These are phyloP conservation scores for Fomitiporia mediterranea DNA, from an alignment of 1,284 basidiomycete species.

Conservation along the genomic window DNA sequence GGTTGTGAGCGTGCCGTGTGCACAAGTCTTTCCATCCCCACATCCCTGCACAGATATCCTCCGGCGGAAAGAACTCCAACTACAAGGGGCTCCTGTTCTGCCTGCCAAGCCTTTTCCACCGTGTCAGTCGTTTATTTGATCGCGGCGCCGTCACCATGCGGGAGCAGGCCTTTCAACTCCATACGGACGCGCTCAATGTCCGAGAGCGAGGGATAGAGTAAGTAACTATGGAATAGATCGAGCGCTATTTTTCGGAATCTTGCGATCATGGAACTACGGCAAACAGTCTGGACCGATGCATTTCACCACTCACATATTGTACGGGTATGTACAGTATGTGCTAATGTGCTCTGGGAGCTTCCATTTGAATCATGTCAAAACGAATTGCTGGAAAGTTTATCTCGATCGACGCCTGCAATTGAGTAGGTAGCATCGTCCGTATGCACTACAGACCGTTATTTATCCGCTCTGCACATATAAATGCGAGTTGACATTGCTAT, in stretches of 20 bases:
- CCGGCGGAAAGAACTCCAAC: not conserved
- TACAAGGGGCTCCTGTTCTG: not conserved
- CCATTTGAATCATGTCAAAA: not conserved
- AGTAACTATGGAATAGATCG: not conserved
- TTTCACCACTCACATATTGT: not conserved
- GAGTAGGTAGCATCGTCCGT: not conserved
- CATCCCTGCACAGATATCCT: not conserved
- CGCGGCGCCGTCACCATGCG: not conserved
- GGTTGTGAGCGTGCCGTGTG: too few relatives aligned
- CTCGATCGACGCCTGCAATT: slow-evolving; percentile 2
- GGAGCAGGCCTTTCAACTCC: not conserved
- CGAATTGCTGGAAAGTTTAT: slow-evolving; percentile 1
- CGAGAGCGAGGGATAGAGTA: slow-evolving; percentile 1
- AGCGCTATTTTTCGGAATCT: not conserved
- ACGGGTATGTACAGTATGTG: not conserved
- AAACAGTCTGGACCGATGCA: not conserved
- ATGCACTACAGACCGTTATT: not conserved
- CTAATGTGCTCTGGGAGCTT: not conserved
- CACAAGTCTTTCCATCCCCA: not conserved
- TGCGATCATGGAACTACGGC: not conserved
- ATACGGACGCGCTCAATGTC: not conserved
- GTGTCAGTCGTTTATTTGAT: not conserved
- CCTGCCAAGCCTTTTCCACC: not conserved
- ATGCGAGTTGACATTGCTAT: not conserved
- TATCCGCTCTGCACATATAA: not conserved